Evolutionary conservation across 2,329 filamentous ascomycete genomes (phyloP).

Genomic region (Fusarium lateritium): DNA sequence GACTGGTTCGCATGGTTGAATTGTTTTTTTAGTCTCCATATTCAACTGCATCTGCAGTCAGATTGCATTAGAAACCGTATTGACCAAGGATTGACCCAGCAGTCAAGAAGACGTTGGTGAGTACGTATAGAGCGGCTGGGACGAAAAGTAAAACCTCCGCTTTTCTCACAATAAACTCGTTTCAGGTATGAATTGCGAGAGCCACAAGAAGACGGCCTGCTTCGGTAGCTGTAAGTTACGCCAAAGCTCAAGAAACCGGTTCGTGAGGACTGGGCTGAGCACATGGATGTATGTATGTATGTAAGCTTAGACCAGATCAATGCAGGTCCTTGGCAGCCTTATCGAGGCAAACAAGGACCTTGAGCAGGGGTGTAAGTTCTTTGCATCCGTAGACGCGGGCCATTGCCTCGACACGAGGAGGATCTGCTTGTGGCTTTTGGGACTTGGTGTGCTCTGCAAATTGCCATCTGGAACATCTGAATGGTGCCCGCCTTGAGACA

Average conservation of each 20-base stretch:
- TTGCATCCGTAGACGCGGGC: constrained; percentile 33
- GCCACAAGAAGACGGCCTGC: constrained; percentile 12
- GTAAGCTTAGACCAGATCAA: constrained; percentile 36
- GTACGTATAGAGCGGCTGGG: constrained; percentile 8
- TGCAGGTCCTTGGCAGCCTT: constrained; percentile 40
- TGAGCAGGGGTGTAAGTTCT: constrained; percentile 27
- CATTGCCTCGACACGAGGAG: constrained; percentile 44
- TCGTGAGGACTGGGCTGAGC: constrained; percentile 31
- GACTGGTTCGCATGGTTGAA: constrained; percentile 39
- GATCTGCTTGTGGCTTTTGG: constrained; percentile 43
- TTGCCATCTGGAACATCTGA: constrained; percentile 46
- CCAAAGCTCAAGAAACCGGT: constrained; percentile 39
- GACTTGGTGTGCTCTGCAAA: constrained; percentile 39
- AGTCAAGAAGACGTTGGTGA: constrained; percentile 9
- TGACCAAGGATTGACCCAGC: constrained; percentile 42
- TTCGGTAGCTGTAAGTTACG: constrained; percentile 29
- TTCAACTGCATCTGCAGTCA: constrained; percentile 13
- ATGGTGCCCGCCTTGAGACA: constrained; percentile 48
- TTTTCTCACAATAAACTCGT: constrained; percentile 37
- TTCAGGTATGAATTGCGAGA: constrained; percentile 45
- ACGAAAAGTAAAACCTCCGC: constrained; percentile 28
- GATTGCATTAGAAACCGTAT: constrained; percentile 35
- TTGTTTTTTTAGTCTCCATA: constrained; percentile 30
- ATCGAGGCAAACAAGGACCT: constrained; percentile 31
- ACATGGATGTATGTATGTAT: constrained; percentile 5